Base-by-base conservation (phyloP, 2,329 filamentous ascomycete species). In the Ramularia endophylla region DNA sequence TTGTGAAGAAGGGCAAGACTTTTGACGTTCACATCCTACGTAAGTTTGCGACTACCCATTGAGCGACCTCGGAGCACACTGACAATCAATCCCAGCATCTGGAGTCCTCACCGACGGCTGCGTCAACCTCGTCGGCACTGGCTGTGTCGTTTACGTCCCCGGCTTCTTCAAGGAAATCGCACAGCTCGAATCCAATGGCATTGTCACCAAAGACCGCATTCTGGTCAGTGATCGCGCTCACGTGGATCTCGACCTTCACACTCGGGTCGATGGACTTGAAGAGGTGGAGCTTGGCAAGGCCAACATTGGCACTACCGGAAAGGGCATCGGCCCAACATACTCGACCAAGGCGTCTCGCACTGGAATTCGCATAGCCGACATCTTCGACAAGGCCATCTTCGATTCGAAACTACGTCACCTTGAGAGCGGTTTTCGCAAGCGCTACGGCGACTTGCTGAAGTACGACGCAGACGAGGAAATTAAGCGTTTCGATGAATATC, bases 381-480 rank as follows among this genome's bases (percentile, higher is more conserved):
- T 87, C 48, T 86, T 87, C 59, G 69, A 84, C 58, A 72, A 78
- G 59, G 68, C 74, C 29, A 59, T 72, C 6, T 87, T 88, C 52
- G 83, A 86, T 65, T 58, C 64, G 29, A 84, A 83, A 62, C 65
- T 88, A 31, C 72, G 80, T 29, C 65, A 69, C 17, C 65, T 88
- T 35, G 81, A 75, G 7, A 53, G 64, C 5, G 78, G 76, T n/a
- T 84, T 75, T 65, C 73, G 78, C 67, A 80, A 82, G 66, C 71
- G 81, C 38, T 87, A 79, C 54, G 83, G 83, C 6, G 76, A 83
- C 51, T 64, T 85, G 18, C 64, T 83, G 40, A 60, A 78, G 59
- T 81, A 82, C 56, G 79, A 87, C 47, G 72, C 81, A 5, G 81
- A 88, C 52, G 78, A 80, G 25, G 84, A 88, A 66, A 74, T 88